Base-by-base conservation (phyloP, 345 rosid species). In the Iberis pinnata region DNA sequence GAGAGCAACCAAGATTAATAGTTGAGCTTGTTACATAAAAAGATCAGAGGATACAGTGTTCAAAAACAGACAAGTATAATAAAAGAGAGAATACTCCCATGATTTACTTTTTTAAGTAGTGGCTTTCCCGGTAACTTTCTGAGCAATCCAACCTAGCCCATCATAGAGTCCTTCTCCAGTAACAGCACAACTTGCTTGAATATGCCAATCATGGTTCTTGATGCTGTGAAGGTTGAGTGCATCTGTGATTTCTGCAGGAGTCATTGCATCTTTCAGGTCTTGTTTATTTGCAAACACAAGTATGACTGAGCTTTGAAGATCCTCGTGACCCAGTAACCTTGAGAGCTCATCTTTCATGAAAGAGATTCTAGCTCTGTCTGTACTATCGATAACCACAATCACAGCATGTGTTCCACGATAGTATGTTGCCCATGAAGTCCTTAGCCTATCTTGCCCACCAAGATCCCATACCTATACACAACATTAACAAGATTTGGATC, bases 351-450 rank as follows among this genome's bases (percentile, higher is more conserved):
- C 95, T 65, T 89, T 89, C 83, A 86, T 86, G 9, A 80, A 71
- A 19, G 93, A 76, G 19, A 89, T 81, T 64, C 97, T 74, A 41
- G 79, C 82, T 69, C 94, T 77, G 69, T 88, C 96, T 6, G 96
- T 88, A 68, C 94, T 88, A 70, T 88, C 96, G 54, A 89, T 80
- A 54, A 89, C 89, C 27, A 44, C 95, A 20, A 89, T 78, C 9
- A 89, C 77, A 22, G 93, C 93, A 61, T 89, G 84, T 7, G 93
- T 86, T 61, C 95, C 97, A 9, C 93, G 81, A 45, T 83, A 89
- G 63, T 86, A 86, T n/a, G 97, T 89, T 26, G 92, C 89, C 97
- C 97, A 89, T 1, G 95, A 89, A 43, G 89, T 80, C 66, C 97
- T 70, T 7, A 89, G 77, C 50, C 95, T 74, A 7, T 86, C 97